Percentiles rank a stretch among this genome's conserved stretches.
These are phyloP conservation scores for Brassica rapa DNA, from an alignment of 345 rosid species.

Conservation along the genomic window DNA sequence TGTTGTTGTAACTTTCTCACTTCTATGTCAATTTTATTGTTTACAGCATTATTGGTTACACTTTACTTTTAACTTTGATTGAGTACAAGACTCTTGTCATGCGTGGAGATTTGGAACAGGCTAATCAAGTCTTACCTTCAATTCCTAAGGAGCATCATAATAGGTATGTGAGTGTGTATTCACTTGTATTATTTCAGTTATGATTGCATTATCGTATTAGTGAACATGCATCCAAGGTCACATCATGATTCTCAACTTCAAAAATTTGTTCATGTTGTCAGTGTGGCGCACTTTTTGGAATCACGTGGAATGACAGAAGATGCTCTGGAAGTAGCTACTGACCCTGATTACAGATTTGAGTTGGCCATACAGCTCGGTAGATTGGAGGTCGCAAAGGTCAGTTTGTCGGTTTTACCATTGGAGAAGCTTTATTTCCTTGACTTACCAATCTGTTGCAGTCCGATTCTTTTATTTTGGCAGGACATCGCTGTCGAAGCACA, in stretches of 20 bases:
- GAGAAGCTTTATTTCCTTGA: slow-evolving; percentile 2
- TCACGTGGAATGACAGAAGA: slow-evolving; percentile 84
- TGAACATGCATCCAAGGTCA: slow-evolving; percentile 14
- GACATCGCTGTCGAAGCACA: slow-evolving; percentile 70
- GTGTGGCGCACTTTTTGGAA: slow-evolving; percentile 92
- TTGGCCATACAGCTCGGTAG: slow-evolving; percentile 86
- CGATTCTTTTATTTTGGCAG: slow-evolving; percentile 44
- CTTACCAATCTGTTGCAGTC: slow-evolving; percentile 8
- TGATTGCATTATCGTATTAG: slow-evolving; percentile 17
- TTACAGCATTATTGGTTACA: slow-evolving; percentile 75
- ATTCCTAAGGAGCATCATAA: slow-evolving; percentile 84
- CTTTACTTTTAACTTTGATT: slow-evolving; percentile 78
- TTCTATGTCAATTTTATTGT: slow-evolving; percentile 13
- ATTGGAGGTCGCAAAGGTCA: slow-evolving; percentile 77
- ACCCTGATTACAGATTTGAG: slow-evolving; percentile 81
- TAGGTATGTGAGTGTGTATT: slow-evolving; percentile 48
- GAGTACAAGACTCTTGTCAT: slow-evolving; percentile 91
- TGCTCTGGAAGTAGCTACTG: slow-evolving; percentile 87
- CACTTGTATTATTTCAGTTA: not conserved
- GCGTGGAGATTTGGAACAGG: slow-evolving; percentile 86
- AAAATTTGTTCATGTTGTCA: slow-evolving; percentile 40
- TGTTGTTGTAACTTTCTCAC: slow-evolving; percentile 20
- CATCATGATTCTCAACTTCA: slow-evolving; percentile 11
- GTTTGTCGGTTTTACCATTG: slow-evolving; percentile 14
- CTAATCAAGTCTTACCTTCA: slow-evolving; percentile 70